Conservation (phyloP, 2,329 filamentous ascomycete species). For the Akanthomyces lecanii region DNA sequence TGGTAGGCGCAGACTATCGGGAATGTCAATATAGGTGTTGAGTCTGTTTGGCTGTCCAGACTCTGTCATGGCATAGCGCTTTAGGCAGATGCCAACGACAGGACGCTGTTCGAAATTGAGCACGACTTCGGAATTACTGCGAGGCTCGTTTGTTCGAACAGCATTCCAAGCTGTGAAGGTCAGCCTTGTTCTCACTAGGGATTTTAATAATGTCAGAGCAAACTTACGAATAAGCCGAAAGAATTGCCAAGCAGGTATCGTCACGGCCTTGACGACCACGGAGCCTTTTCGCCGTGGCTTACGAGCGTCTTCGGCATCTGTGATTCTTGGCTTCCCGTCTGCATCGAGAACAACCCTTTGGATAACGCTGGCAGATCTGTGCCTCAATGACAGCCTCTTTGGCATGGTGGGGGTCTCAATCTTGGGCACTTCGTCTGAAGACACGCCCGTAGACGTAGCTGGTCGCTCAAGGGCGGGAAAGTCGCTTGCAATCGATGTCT, state of each 20-base stretch:
- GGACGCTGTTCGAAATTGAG: conserved; percentile 81
- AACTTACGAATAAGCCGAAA: conserved; percentile 83
- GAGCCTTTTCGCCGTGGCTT: conserved; percentile 44
- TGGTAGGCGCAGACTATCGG: conserved; percentile 72
- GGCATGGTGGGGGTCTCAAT: conserved; percentile 27
- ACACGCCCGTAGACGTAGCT: background rate
- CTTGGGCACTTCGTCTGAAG: background rate
- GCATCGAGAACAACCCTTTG: conserved; percentile 55
- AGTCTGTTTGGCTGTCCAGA: conserved; percentile 66
- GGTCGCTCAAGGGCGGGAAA: conserved; percentile 6
- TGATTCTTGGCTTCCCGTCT: conserved; percentile 40
- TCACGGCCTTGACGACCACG: conserved; percentile 69
- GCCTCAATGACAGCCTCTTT: conserved; percentile 34
- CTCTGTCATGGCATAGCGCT: conserved; percentile 72
- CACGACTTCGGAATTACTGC: conserved; percentile 75
- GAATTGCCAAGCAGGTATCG: conserved; percentile 97
- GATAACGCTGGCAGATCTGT: conserved; percentile 57
- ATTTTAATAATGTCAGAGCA: background rate
- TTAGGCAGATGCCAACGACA: conserved; percentile 87
- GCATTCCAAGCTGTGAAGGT: conserved; percentile 75
- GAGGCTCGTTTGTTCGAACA: conserved; percentile 46
- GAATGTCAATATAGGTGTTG: conserved; percentile 86
- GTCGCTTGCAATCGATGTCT: conserved; percentile 5
- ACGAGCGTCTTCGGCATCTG: conserved; percentile 39
- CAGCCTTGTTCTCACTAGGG: conserved; percentile 30